Evolutionary conservation across 2,329 filamentous ascomycete species (phyloP).

Genomic region (Phaeophleospora eucalypticola): DNA sequence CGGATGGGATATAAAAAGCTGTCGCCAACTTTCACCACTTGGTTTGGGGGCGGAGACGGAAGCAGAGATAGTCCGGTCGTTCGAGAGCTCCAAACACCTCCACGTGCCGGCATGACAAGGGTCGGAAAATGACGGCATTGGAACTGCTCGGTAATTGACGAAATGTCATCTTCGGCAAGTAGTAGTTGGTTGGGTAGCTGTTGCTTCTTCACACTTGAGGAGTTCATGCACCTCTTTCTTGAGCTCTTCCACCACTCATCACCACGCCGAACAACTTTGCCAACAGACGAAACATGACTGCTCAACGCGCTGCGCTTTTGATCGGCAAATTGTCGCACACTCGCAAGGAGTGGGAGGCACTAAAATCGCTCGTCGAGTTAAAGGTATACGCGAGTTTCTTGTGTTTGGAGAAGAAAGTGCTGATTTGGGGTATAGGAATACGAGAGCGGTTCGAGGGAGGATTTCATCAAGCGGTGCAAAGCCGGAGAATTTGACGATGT

Average conservation of each 20-base stretch:
- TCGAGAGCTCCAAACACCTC: no score
- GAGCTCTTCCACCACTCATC: neutral
- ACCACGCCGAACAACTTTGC: neutral
- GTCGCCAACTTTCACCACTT: no score
- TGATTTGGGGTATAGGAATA: slow-evolving; percentile 44
- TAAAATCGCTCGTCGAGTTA: slow-evolving; percentile 29
- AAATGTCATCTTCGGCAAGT: neutral
- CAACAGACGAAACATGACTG: slow-evolving; percentile 14
- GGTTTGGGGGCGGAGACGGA: no score
- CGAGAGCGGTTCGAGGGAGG: slow-evolving; percentile 48
- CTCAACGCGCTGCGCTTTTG: slow-evolving; percentile 37
- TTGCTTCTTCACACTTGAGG: neutral
- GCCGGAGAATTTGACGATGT: slow-evolving; percentile 54
- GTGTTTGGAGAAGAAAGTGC: neutral
- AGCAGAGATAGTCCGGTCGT: no score
- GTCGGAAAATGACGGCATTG: no score
- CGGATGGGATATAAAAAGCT: no score
- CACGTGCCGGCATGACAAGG: no score
- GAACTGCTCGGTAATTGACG: neutral
- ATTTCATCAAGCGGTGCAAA: slow-evolving; percentile 54
- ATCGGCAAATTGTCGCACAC: slow-evolving; percentile 45
- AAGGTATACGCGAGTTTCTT: slow-evolving; percentile 22
- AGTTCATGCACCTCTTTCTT: neutral
- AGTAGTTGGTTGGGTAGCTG: neutral
- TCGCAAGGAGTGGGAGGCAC: slow-evolving; percentile 44